These are phyloP conservation scores for Colletotrichum chrysophilum DNA, from an alignment of 2,329 filamentous ascomycete species.

Conservation along the genomic window DNA sequence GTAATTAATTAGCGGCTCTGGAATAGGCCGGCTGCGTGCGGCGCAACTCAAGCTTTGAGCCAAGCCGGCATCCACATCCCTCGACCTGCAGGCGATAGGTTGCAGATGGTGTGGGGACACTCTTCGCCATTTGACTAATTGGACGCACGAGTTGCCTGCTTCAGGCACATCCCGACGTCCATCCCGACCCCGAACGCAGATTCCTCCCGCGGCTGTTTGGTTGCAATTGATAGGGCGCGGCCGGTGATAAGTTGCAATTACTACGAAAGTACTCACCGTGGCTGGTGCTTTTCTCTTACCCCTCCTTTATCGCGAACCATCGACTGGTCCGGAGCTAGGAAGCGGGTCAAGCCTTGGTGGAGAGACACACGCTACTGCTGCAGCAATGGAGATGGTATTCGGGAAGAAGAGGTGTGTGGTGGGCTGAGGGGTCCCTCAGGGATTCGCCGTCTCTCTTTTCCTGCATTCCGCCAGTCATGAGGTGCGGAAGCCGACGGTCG, in stretches of 20 bases:
- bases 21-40: background rate
- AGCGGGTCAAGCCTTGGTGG: slow-evolving; percentile 1
- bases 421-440: background rate
- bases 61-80: slow-evolving; percentile 12
- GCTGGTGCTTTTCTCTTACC: background rate
- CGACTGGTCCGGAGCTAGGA: slow-evolving; percentile 6
- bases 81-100: slow-evolving; percentile 15
- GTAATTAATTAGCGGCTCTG: background rate
- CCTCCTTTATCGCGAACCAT: slow-evolving; percentile 19
- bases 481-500: background rate
- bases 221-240: background rate
- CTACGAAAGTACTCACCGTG: background rate
- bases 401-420: background rate
- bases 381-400: background rate
- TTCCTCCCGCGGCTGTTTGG: background rate
- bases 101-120: background rate
- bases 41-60: slow-evolving; percentile 14
- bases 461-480: background rate
- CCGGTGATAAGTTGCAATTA: background rate
- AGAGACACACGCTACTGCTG: background rate
- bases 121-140: background rate
- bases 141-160: background rate
- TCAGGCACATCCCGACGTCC: background rate
- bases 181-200: background rate
- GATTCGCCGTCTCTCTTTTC: background rate